A percentile compares a stretch with the other conserved stretches of the same genome.
These are phyloP conservation scores for Termitomyces sp. DNA, from an alignment of 768 basidiomycete genomes.

Conservation along the genomic window DNA sequence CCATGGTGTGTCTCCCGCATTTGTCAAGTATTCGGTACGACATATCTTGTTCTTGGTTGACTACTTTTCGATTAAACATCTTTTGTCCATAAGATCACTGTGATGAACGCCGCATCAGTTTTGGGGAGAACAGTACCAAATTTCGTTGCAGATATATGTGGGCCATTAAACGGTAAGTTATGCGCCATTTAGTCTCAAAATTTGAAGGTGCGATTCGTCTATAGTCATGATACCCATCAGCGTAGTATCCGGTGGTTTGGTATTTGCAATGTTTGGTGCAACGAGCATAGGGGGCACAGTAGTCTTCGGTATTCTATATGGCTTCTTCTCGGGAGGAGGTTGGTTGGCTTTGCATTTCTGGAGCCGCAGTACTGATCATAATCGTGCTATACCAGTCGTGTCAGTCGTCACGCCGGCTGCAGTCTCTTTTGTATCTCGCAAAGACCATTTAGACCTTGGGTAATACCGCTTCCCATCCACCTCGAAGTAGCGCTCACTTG, in stretches of 20 bases:
- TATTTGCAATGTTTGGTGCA: constrained; percentile 48
- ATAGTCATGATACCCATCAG: constrained; percentile 39
- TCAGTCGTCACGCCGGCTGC: constrained; percentile 34
- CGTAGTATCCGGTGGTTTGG: constrained; percentile 34
- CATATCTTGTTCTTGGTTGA: not conserved
- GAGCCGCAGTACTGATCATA: not conserved
- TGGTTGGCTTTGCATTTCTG: constrained; percentile 11
- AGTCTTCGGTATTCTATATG: constrained; percentile 43
- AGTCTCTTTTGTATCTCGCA: constrained; percentile 30
- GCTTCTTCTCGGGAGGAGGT: constrained; percentile 54
- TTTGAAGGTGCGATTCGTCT: not conserved
- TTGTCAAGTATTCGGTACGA: constrained; percentile 42
- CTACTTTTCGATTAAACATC: not conserved
- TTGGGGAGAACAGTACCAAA: constrained; percentile 58
- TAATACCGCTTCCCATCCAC: constrained; percentile 13
- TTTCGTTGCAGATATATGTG: constrained; percentile 42
- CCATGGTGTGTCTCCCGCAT: constrained; percentile 29
- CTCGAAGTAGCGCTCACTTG: not conserved
- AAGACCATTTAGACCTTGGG: constrained; percentile 43
- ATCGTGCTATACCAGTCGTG: constrained; percentile 24
- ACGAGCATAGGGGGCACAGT: constrained; percentile 34
- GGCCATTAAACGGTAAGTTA: constrained; percentile 42
- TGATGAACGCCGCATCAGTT: constrained; percentile 49
- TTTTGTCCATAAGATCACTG: constrained; percentile 31
- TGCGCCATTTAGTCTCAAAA: not conserved